These are phyloP conservation scores for Barnettozyma pratensis DNA, from an alignment of 805 yeast genomes.

Conservation along the genomic window DNA sequence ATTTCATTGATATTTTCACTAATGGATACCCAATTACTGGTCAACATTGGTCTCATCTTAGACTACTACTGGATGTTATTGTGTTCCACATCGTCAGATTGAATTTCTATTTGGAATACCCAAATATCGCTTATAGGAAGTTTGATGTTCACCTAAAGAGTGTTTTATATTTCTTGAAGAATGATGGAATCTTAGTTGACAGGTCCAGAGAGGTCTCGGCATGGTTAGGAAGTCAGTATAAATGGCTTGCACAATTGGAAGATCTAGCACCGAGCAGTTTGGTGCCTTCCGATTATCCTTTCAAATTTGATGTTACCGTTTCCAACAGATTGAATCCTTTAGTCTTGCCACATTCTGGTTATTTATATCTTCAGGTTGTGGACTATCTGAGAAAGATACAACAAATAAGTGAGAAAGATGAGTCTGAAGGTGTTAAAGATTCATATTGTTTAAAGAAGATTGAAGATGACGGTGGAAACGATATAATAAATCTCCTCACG, in stretches of 20 bases:
- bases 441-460: constrained; percentile 6
- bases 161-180: constrained; percentile 36
- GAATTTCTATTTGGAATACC: constrained; percentile 52
- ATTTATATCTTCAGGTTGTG: constrained; percentile 35
- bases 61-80: constrained; percentile 51
- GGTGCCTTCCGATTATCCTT: constrained; percentile 36
- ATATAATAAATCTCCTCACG: constrained; percentile 28
- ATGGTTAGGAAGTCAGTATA: constrained; percentile 63
- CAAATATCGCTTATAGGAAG: constrained; percentile 55
- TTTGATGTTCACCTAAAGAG: constrained; percentile 59
- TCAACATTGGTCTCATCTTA: constrained; percentile 37
- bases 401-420: background rate
- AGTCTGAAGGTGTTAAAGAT: constrained; percentile 10
- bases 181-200: constrained; percentile 22
- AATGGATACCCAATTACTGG: constrained; percentile 23
- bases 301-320: constrained; percentile 17
- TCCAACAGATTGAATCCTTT: constrained; percentile 22
- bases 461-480: constrained; percentile 7
- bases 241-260: constrained; percentile 59
- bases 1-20: constrained; percentile 36
- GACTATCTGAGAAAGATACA: constrained; percentile 27
- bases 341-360: constrained; percentile 40
- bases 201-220: constrained; percentile 27
- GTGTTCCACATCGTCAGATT: constrained; percentile 61
- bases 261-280: constrained; percentile 39